Base-by-base conservation (phyloP, 768 basidiomycete genomes). In the Hirschioporus abietinus region DNA sequence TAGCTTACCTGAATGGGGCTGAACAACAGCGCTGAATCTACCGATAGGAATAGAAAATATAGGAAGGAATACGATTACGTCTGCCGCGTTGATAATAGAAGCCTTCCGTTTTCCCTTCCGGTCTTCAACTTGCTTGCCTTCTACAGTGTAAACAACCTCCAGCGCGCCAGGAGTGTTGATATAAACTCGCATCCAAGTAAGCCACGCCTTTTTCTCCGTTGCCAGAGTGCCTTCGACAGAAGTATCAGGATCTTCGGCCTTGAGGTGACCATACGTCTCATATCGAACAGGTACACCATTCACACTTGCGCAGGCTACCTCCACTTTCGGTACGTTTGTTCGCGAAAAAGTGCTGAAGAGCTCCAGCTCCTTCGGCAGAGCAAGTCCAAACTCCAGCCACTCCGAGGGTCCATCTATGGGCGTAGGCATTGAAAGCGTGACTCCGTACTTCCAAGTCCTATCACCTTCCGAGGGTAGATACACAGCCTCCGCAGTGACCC, bases 331-430 rank as follows among this genome's bases (percentile, higher is more conserved):
- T 58, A 78, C 70, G 67, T 62, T 68, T 67, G 24, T 66, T 64
- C 35, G 64, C n/a, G 26, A 58, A 15, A 30, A 63, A 62, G 61
- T 63, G 23, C n/a, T 23, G 36, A 58, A 65, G 8, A n/a, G 61
- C 64, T 15, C 68, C 64, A 26, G 74, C 67, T 63, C 73, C 52
- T 26, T 72, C 71, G 75, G 76, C 64, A 83, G 78, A 1, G 86
- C 86, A 63, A 93, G 78, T 27, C 90, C 90, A 71, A 93, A 92
- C 73, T 92, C 90, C 23, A 93, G 78, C 86, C 86, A 90, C 63
- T 88, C 89, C n/a, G 85, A 83, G 65, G 85, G 85, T n/a, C 79
- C 72, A 35, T 87, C 82, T 17, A 80, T 75, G 23, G 88, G 89
- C 9, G 85, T 83, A 58, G 84, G 83, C 26, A 91, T 74, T 64